phyloP scores from a whole-genome alignment of 441 rosid genomes.

The Pelargonium hybrid region DNA sequence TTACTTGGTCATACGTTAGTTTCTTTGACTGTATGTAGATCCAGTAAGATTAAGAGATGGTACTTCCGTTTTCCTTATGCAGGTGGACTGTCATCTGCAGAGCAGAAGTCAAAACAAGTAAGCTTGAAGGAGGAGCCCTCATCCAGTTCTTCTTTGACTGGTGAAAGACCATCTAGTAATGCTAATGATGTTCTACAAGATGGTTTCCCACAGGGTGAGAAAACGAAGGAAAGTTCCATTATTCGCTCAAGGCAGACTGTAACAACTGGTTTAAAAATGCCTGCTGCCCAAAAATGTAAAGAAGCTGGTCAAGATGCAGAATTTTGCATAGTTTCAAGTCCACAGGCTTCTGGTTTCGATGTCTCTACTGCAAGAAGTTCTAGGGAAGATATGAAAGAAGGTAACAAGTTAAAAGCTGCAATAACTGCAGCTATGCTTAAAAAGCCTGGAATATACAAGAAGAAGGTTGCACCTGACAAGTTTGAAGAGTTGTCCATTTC shows the following conservation, averaged over 20 bases:
- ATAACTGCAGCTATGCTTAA: slow-evolving; percentile 72
- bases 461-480: slow-evolving; percentile 43
- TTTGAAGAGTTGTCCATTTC: slow-evolving; percentile 37
- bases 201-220: slow-evolving; percentile 43
- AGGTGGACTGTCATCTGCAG: slow-evolving; percentile 45
- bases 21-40: background rate
- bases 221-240: slow-evolving; percentile 36
- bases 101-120: slow-evolving; percentile 39
- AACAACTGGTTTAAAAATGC: slow-evolving; percentile 32
- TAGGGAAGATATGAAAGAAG: slow-evolving; percentile 41
- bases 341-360: slow-evolving; percentile 42
- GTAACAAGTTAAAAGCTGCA: slow-evolving; percentile 63
- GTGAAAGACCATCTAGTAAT: slow-evolving; percentile 35
- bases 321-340: slow-evolving; percentile 28
- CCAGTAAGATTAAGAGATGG: slow-evolving; percentile 11
- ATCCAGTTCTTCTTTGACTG: slow-evolving; percentile 44
- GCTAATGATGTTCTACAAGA: slow-evolving; percentile 41
- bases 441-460: slow-evolving; percentile 60
- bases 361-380: slow-evolving; percentile 35
- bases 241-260: slow-evolving; percentile 36
- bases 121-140: slow-evolving; percentile 53
- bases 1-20: background rate
- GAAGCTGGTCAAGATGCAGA: slow-evolving; percentile 57
- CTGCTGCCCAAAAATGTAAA: slow-evolving; percentile 41
- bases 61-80: slow-evolving; percentile 22